Conservation (phyloP, 805 yeast genomes). For the Hemisphaericaspora nanyangensis region DNA sequence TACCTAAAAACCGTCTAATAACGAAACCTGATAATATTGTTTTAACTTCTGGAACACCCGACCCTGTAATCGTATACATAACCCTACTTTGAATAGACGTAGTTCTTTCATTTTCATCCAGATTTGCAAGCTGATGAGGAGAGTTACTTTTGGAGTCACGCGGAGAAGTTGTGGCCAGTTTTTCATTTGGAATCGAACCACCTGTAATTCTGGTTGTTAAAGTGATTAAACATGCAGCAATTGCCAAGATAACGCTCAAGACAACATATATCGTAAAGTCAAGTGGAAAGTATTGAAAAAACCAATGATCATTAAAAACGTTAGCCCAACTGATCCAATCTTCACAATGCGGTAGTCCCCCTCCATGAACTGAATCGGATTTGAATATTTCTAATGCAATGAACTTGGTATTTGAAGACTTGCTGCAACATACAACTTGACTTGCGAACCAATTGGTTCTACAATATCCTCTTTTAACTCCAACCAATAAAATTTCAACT, state of each 20-base stretch:
- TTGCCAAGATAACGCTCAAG: constrained; percentile 41
- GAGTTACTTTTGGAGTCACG: not conserved
- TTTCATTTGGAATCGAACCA: constrained; percentile 5
- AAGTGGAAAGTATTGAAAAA: constrained; percentile 11
- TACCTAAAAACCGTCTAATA: constrained; percentile 49
- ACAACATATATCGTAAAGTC: constrained; percentile 35
- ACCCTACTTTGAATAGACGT: constrained; percentile 12
- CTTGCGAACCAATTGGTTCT: constrained; percentile 39
- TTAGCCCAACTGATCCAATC: constrained; percentile 47
- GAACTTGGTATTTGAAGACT: not conserved
- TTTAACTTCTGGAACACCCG: constrained; percentile 61
- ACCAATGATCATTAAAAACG: constrained; percentile 14
- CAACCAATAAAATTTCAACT: constrained; percentile 45
- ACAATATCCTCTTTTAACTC: constrained; percentile 52
- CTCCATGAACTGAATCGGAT: constrained; percentile 15
- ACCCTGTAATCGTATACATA: constrained; percentile 52
- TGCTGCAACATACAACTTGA: constrained; percentile 41
- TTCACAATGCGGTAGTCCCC: constrained; percentile 18
- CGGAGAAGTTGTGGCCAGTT: not conserved
- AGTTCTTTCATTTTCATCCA: constrained; percentile 1
- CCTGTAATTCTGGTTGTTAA: constrained; percentile 41
- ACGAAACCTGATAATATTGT: constrained; percentile 58
- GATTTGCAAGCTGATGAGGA: not conserved
- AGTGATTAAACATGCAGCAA: constrained; percentile 41
- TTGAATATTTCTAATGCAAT: constrained; percentile 15